phyloP scores from a whole-genome alignment of 2,329 filamentous ascomycete species.

The Alternaria panax region DNA sequence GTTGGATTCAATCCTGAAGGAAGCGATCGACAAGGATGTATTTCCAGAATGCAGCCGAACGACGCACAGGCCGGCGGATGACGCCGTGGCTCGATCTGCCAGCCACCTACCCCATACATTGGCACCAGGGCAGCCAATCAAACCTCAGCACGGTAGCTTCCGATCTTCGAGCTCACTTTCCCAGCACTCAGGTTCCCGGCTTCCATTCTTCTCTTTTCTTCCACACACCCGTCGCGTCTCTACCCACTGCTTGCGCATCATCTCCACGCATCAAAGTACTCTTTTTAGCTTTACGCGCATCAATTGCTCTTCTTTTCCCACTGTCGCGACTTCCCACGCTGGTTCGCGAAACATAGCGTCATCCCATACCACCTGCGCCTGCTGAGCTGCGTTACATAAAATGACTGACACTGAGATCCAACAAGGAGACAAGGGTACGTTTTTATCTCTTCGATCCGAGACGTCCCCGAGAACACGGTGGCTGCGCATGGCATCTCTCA shows the following conservation, averaged over 20 bases:
- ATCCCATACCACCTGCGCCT: conserved; percentile 30
- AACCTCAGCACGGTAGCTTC: conserved; percentile 35
- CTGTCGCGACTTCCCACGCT: conserved; percentile 30
- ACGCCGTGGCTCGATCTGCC: conserved; percentile 39
- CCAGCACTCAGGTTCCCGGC: conserved; percentile 24
- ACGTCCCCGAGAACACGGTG: not conserved
- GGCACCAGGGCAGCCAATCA: conserved; percentile 34
- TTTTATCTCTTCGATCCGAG: not conserved
- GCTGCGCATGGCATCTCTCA: not conserved
- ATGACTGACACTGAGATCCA: conserved; percentile 49
- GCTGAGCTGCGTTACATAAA: conserved; percentile 22
- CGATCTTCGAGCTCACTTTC: conserved; percentile 39
- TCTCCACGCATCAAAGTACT: conserved; percentile 23
- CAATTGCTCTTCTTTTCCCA: conserved; percentile 30
- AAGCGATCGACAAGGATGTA: conserved; percentile 9
- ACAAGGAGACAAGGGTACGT: conserved; percentile 48
- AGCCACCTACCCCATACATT: conserved; percentile 20
- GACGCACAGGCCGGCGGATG: conserved; percentile 27
- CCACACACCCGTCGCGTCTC: conserved; percentile 29
- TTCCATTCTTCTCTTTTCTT: conserved; percentile 29
- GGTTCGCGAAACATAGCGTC: conserved; percentile 40
- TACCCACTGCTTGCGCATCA: conserved; percentile 33
- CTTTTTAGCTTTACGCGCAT: conserved; percentile 26
- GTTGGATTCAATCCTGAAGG: not conserved
- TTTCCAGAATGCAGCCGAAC: conserved; percentile 9